Evolutionary conservation across 2,329 filamentous ascomycete genomes (phyloP), one percentile per base, ranked within the genome.

Genomic region (Celoporthe dispersa): DNA sequence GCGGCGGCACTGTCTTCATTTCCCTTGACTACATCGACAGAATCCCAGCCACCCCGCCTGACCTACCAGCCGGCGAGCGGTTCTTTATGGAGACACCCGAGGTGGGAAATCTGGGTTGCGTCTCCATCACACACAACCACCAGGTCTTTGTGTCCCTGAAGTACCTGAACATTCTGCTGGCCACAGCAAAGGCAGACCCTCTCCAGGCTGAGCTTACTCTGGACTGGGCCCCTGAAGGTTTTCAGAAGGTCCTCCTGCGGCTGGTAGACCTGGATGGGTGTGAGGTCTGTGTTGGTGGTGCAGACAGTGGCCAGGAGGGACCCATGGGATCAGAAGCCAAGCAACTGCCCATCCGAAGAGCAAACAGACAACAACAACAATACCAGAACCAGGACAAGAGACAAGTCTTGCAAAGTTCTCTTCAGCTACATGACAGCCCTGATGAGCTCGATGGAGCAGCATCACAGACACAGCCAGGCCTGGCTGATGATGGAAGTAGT

Each of bases 1-100:
- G 33, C 48, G 22, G 16, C 11, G 39, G 57, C 28, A 22, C 63
- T 2, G 14, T 64, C 25, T 53, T 63, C 28, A 37, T 65, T 11
- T 55, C 44, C 19, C 44, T 65, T 2, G 63, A 51, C 28, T 65
- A 65, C 6, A 11, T 65, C 11, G 63, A 65, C 25, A 55, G 3
- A 33, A 65, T 65, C 14, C 48, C 48, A 25, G 37, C 60, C 37
- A 41, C 37, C 2, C 33, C 44, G 4, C 48, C 31, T 8, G 63
- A 65, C 25, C 22, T 4, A 19, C 63, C 63, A 12, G 44, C 41
- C 22, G 39, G 44, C 9, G 39, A 64, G 14, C 33, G 62, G 41
- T 44, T 48, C 25, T 64, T 44, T 25, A 9, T n/a, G 62, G 62
- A 31, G 12, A 28, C 14, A 7, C 39, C 37, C 4, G n/a, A 22